A percentile compares a stretch with the other conserved stretches of the same genome.
These are phyloP conservation scores for Mitragyna speciosa DNA, from an alignment of 257 asterid species.

Conservation along the genomic window DNA sequence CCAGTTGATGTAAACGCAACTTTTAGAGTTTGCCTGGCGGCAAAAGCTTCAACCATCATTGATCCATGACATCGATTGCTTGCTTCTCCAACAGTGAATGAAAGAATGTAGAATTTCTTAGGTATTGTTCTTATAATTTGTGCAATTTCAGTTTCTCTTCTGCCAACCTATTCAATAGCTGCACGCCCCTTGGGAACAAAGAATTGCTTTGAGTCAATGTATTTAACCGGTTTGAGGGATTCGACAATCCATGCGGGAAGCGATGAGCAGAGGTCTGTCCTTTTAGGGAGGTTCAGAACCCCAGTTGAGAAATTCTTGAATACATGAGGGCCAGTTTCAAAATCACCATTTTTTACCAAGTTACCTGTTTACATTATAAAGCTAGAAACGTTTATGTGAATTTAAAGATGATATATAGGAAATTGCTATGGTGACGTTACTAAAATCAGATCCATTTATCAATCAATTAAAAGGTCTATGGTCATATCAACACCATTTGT, in stretches of 20 bases:
- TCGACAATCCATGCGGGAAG: conserved; percentile 81
- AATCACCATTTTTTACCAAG: conserved; percentile 69
- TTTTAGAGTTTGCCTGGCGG: conserved; percentile 35
- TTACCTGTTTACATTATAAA: conserved; percentile 39
- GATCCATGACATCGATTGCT: conserved; percentile 45
- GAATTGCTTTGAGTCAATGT: conserved; percentile 69
- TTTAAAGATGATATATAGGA: no score
- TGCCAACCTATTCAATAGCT: no score
- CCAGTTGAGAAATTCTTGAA: conserved; percentile 86
- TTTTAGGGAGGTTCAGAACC: conserved; percentile 58
- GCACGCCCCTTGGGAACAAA: conserved; percentile 57
- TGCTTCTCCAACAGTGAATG: no score
- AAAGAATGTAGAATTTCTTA: conserved; percentile 43
- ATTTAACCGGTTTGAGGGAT: conserved; percentile 57
- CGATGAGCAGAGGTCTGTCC: conserved; percentile 55
- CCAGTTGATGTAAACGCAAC: conserved; percentile 49
- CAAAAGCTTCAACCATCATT: conserved; percentile 63
- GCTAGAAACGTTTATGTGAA: no score
- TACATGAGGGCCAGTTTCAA: conserved; percentile 66
- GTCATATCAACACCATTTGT: no score
- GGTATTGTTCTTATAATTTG: conserved; percentile 49
- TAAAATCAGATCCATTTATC: no score
- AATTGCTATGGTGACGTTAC: no score
- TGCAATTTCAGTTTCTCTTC: conserved; percentile 47
- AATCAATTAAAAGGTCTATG: no score